These are phyloP conservation scores for Podospora didyma DNA, from an alignment of 495 filamentous ascomycete species.

Conservation along the genomic window DNA sequence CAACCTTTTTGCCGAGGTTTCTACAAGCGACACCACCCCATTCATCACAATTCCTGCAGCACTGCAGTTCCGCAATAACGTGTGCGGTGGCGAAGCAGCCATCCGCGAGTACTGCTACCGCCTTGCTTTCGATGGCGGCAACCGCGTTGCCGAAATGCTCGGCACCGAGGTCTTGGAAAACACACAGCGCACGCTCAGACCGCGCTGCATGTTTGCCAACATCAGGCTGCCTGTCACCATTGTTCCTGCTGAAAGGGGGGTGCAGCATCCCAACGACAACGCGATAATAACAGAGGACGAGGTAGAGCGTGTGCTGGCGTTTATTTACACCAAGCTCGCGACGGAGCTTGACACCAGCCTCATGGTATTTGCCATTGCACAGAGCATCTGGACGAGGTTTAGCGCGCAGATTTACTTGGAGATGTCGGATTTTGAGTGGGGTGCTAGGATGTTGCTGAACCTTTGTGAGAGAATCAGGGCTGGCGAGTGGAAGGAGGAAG, in stretches of 20 bases:
- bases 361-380: constrained; percentile 51
- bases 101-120: constrained; percentile 56
- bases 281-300: too few relatives aligned
- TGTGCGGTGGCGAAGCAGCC: constrained; percentile 68
- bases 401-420: constrained; percentile 70
- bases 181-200: constrained; percentile 28
- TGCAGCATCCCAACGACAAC: constrained; percentile 4
- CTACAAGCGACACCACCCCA: constrained; percentile 64
- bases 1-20: constrained; percentile 65
- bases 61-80: constrained; percentile 58
- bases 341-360: constrained; percentile 59
- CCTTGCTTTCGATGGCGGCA: constrained; percentile 56
- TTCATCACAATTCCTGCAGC: constrained; percentile 64
- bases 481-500: background rate
- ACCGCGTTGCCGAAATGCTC: constrained; percentile 52
- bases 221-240: constrained; percentile 60
- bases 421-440: constrained; percentile 63
- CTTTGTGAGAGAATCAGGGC: constrained; percentile 47
- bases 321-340: background rate
- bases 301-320: too few relatives aligned
- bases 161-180: constrained; percentile 66
- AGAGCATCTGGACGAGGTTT: constrained; percentile 58
- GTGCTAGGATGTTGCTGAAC: constrained; percentile 48
- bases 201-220: constrained; percentile 51
- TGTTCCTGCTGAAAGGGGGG: constrained; percentile 7